These are phyloP conservation scores for Citropsis articulata DNA, from an alignment of 345 rosid species.

Conservation along the genomic window DNA sequence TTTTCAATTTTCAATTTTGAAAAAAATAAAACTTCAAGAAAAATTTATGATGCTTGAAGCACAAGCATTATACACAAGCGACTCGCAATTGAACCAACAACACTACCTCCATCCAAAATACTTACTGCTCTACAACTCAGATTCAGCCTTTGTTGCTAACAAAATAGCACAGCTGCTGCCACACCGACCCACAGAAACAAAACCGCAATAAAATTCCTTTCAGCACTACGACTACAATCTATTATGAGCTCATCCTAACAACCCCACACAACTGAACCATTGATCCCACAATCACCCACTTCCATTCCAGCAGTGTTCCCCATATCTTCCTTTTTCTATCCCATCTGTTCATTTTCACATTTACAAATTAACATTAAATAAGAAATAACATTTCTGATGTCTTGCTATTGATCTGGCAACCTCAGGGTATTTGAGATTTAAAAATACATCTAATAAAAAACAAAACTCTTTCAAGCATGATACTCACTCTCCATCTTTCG, in stretches of 20 bases:
- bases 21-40: neutral
- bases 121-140: neutral
- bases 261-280: neutral
- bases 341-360: neutral
- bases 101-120: neutral
- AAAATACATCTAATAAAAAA: neutral
- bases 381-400: neutral
- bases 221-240: neutral
- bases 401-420: neutral
- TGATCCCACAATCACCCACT: neutral
- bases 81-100: neutral
- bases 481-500: neutral
- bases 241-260: neutral
- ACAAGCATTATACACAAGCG: neutral
- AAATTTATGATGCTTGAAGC: neutral
- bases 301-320: neutral
- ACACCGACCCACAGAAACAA: neutral
- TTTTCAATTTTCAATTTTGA: neutral
- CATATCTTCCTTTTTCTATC: neutral
- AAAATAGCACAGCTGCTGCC: neutral
- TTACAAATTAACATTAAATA: neutral
- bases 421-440: neutral
- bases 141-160: neutral
- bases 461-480: neutral
- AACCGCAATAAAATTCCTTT: neutral